Evolutionary conservation across 352 stramenopile genomes (phyloP), one percentile per base, ranked within the genome.

Genomic region (Phytopythium boreale): DNA sequence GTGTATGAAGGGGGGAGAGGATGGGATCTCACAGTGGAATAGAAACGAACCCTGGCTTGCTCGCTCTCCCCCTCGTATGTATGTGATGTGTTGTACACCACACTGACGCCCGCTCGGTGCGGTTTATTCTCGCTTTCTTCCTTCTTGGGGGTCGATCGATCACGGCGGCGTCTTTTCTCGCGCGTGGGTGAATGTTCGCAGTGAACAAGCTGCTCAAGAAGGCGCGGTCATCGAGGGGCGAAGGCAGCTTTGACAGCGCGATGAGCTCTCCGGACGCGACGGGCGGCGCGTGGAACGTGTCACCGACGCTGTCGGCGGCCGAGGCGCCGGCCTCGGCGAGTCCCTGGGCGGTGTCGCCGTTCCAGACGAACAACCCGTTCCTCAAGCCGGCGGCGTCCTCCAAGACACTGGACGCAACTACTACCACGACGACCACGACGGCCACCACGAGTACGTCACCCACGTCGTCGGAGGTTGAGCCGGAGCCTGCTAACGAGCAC

Each of bases 141-240:
- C 31, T 52, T n/a, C n/a, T n/a, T n/a, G n/a, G n/a, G n/a, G n/a
- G n/a, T n/a, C n/a, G n/a, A n/a, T n/a, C n/a, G n/a, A n/a, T n/a
- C n/a, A n/a, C n/a, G n/a, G 27, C n/a, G 26, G 24, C 37, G 47
- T 20, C 22, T 29, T n/a, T 22, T 27, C 59, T 52, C 24, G 27
- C 52, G 29, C 44, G 9, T 22, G 26, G 19, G 64, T 75, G 61
- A 3, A 77, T 74, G 64, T 70, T 76, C 50, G 52, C 72, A 87
- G 84, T 91, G 60, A 84, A 71, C 62, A 89, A 91, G 69, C 70
- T 90, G 31, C 65, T 89, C 24, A 87, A 90, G 69, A 89, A 91
- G 67, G 78, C 87, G 64, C 83, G 80, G 52, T 85, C 70, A 53
- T 68, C 69, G 49, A 37, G 39, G 56, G 37, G 41, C 22, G 56